These are phyloP conservation scores for Solanum habrochaites DNA, from an alignment of 257 asterid species.

Conservation along the genomic window DNA sequence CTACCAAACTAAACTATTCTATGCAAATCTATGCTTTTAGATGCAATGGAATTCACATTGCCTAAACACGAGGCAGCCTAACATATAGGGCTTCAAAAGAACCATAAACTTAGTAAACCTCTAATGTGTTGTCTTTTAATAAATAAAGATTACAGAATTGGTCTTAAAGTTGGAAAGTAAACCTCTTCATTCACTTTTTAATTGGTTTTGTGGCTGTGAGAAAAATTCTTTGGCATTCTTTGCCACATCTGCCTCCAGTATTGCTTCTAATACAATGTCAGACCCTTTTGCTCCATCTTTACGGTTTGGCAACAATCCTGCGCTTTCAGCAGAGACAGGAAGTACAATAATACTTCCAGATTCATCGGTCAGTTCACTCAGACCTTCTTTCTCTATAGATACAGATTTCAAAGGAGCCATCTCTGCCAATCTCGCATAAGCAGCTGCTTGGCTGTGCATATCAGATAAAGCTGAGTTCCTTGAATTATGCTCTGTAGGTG, in stretches of 20 bases:
- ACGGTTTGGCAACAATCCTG: constrained; percentile 56
- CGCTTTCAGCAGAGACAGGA: constrained; percentile 87
- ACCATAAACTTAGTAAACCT: background rate
- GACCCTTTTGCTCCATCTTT: constrained; percentile 60
- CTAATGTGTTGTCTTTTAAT: background rate
- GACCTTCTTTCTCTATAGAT: constrained; percentile 35
- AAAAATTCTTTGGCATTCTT: constrained; percentile 56
- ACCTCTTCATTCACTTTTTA: constrained; percentile 24
- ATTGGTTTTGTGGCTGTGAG: constrained; percentile 36
- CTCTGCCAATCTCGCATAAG: constrained; percentile 50
- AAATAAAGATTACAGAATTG: background rate
- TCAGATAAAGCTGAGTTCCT: constrained; percentile 25
- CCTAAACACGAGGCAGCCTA: background rate
- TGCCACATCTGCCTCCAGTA: constrained; percentile 87
- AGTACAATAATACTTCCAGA: constrained; percentile 66
- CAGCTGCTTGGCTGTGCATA: constrained; percentile 56
- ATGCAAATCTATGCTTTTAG: background rate
- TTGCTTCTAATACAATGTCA: constrained; percentile 73
- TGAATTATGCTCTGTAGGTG: constrained; percentile 38
- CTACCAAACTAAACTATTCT: background rate
- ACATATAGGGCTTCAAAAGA: background rate
- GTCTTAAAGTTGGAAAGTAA: background rate
- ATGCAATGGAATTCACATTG: background rate
- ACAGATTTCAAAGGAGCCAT: constrained; percentile 20
- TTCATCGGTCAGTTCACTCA: constrained; percentile 62